phyloP scores from a whole-genome alignment of 2,329 filamentous ascomycete genomes.

The Raffaelea ambrosiae region DNA sequence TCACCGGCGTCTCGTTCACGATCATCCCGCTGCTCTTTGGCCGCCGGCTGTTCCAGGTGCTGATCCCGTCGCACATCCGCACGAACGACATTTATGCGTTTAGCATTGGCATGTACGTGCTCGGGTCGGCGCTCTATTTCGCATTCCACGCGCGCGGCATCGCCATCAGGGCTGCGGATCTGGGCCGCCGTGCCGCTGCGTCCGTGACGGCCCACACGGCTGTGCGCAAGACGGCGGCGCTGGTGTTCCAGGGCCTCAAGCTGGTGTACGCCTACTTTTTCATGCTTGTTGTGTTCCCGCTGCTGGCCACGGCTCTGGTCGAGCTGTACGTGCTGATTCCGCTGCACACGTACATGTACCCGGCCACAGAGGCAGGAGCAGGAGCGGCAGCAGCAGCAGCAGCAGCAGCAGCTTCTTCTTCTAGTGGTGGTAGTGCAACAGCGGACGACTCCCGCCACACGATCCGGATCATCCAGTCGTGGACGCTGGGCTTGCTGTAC shows the following conservation, averaged over 20 bases:
- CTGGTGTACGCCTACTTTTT: conserved; percentile 69
- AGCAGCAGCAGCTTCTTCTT: too few relatives aligned
- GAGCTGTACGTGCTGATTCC: conserved; percentile 88
- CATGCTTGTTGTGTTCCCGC: conserved; percentile 70
- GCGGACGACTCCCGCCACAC: conserved; percentile 47
- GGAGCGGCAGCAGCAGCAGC: conserved; percentile 15
- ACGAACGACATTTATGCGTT: conserved; percentile 97
- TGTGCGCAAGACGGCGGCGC: conserved; percentile 19
- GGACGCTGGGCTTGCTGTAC: conserved; percentile 88
- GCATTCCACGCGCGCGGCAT: conserved; percentile 41
- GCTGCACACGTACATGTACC: conserved; percentile 66
- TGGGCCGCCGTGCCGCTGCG: conserved; percentile 15
- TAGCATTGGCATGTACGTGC: conserved; percentile 76
- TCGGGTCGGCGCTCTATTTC: conserved; percentile 61
- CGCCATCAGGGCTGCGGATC: conserved; percentile 19
- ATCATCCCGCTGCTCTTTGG: conserved; percentile 82
- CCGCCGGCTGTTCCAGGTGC: conserved; percentile 62
- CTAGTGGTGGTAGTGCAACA: conserved; percentile 18
- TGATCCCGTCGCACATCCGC: conserved; percentile 62
- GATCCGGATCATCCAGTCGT: conserved; percentile 83
- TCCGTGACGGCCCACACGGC: conserved; percentile 20
- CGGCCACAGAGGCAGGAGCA: conserved; percentile 4
- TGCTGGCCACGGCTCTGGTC: conserved; percentile 68
- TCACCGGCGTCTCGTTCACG: conserved; percentile 76
- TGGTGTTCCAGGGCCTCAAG: conserved; percentile 25